Conservation (phyloP, 2,329 filamentous ascomycete species). For the Aspergillus amoenus region DNA sequence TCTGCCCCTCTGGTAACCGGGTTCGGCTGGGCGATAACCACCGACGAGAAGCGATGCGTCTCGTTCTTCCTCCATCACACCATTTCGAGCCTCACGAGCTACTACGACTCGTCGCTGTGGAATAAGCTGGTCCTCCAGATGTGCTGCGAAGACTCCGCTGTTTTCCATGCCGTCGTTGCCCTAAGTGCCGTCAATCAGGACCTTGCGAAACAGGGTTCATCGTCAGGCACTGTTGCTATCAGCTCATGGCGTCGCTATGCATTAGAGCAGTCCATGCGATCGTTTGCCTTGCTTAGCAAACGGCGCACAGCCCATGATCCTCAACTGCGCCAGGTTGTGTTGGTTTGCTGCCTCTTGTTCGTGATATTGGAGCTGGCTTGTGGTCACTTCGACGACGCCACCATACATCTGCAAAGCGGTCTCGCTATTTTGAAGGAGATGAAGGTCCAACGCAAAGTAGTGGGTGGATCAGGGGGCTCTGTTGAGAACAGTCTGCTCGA, state of each 20-base stretch:
- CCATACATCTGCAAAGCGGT: constrained; percentile 6
- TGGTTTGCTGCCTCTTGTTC: constrained; percentile 15
- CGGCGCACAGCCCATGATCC: constrained; percentile 8
- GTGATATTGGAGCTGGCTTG: constrained; percentile 1
- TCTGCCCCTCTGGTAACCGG: not conserved
- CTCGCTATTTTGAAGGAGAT: constrained; percentile 1
- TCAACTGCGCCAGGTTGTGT: not conserved
- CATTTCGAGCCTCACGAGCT: constrained; percentile 14
- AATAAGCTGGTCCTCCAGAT: constrained; percentile 1
- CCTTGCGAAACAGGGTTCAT: not conserved
- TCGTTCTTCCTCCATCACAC: constrained; percentile 20
- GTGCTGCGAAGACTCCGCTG: constrained; percentile 5
- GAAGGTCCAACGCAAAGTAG: not conserved
- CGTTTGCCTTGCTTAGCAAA: not conserved
- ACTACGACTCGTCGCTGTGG: constrained; percentile 17
- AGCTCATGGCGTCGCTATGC: constrained; percentile 9
- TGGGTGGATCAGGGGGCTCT: not conserved
- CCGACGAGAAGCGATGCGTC: constrained; percentile 21
- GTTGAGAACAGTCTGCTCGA: constrained; percentile 3
- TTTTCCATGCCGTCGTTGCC: constrained; percentile 8
- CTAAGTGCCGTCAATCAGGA: constrained; percentile 9
- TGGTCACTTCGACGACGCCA: constrained; percentile 7
- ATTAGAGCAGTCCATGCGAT: constrained; percentile 5
- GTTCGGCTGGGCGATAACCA: constrained; percentile 10
- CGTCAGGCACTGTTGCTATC: not conserved